Conservation (phyloP, 2,329 filamentous ascomycete species). For the Fusarium keratoplasticum region DNA sequence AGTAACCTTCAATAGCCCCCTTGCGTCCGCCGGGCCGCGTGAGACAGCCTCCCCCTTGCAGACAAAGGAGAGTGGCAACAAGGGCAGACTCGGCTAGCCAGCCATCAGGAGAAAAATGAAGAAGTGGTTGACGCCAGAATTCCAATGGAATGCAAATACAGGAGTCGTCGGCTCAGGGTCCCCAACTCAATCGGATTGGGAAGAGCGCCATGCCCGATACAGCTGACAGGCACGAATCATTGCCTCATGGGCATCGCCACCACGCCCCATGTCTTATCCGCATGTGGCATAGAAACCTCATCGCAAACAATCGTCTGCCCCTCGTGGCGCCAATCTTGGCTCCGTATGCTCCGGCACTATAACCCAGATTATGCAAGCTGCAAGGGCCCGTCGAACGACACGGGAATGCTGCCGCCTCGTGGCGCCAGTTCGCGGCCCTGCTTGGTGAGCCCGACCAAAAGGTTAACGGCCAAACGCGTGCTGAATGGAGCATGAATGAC, state of each 20-base stretch:
- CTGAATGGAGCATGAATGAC: background rate
- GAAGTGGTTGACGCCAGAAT: background rate
- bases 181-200: background rate
- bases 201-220: background rate
- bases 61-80: background rate
- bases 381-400: background rate
- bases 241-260: slow-evolving; percentile 24
- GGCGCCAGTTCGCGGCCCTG: slow-evolving; percentile 8
- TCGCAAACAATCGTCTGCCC: slow-evolving; percentile 10
- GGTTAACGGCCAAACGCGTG: slow-evolving; percentile 19
- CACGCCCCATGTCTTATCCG: background rate
- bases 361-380: background rate
- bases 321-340: background rate
- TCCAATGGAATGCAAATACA: slow-evolving; percentile 15
- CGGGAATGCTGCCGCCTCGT: slow-evolving; percentile 24
- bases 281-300: slow-evolving; percentile 9
- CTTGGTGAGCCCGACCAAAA: slow-evolving; percentile 3
- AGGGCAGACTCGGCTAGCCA: background rate
- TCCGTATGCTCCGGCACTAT: background rate
- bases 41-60: background rate
- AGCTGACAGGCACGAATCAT: slow-evolving; percentile 22
- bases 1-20: background rate
- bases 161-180: background rate
- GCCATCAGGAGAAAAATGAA: background rate
- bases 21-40: slow-evolving; percentile 3